Conservation (phyloP, 768 basidiomycete genomes). For the Suillus tomentosus region DNA sequence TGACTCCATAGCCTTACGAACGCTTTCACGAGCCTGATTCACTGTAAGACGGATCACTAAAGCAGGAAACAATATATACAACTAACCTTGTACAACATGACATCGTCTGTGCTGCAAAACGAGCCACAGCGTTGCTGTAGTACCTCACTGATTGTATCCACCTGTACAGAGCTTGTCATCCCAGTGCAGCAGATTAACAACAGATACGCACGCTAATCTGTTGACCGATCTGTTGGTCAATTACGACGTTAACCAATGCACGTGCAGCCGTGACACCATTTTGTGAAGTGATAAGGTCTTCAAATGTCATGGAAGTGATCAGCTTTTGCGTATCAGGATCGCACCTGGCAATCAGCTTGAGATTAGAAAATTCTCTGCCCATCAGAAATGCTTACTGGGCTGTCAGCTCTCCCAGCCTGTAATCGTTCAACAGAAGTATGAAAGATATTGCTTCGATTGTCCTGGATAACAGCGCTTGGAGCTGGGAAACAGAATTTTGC, state of each 20-base stretch:
- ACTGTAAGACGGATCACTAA: slow-evolving; percentile 12
- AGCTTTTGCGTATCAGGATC: slow-evolving; percentile 70
- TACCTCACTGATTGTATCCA: slow-evolving; percentile 95
- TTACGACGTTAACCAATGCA: slow-evolving; percentile 90
- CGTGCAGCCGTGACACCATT: slow-evolving; percentile 88
- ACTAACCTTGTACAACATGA: slow-evolving; percentile 91
- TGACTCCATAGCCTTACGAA: slow-evolving; percentile 87
- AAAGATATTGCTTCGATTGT: slow-evolving; percentile 96
- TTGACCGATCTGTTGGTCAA: slow-evolving; percentile 97
- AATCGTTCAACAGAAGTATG: slow-evolving; percentile 88
- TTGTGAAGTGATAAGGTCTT: slow-evolving; percentile 82
- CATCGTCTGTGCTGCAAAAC: slow-evolving; percentile 98
- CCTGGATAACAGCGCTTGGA: slow-evolving; percentile 73
- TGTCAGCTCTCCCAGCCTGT: slow-evolving; percentile 83
- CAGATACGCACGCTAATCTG: slow-evolving; percentile 78
- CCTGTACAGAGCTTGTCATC: slow-evolving; percentile 46
- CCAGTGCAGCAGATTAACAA: slow-evolving; percentile 2
- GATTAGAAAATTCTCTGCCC: slow-evolving; percentile 6
- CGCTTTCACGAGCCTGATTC: slow-evolving; percentile 84
- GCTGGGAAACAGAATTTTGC: slow-evolving; percentile 76
- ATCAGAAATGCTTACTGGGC: slow-evolving; percentile 54
- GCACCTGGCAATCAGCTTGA: slow-evolving; percentile 50
- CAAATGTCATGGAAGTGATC: slow-evolving; percentile 74
- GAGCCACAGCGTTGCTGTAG: slow-evolving; percentile 94
- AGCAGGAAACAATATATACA: slow-evolving; percentile 8